Conservation (phyloP, 768 basidiomycete genomes). For the Kwoniella sp. region DNA sequence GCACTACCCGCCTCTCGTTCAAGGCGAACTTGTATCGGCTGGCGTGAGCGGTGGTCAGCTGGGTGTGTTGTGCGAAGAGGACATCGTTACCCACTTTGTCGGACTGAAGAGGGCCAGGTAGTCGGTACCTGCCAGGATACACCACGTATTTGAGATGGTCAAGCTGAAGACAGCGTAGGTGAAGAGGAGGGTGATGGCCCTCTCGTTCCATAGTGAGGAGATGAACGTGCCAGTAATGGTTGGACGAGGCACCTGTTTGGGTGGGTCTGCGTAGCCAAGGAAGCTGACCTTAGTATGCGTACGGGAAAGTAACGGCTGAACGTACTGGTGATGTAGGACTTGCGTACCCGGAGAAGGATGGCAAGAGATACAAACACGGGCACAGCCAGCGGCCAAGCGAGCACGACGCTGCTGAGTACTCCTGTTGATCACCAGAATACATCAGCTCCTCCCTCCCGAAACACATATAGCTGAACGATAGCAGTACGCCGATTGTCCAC, state of each 20-base stretch:
- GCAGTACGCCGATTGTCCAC: neutral
- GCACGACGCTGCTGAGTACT: slow-evolving; percentile 8
- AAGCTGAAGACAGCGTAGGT: slow-evolving; percentile 16
- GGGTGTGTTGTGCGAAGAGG: neutral
- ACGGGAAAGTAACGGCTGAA: neutral
- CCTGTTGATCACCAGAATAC: neutral
- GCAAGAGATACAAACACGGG: slow-evolving; percentile 10
- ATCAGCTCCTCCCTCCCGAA: neutral
- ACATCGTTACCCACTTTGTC: slow-evolving; percentile 12
- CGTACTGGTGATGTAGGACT: slow-evolving; percentile 26
- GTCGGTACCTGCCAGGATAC: slow-evolving; percentile 2
- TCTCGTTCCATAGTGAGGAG: slow-evolving; percentile 33
- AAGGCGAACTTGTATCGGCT: slow-evolving; percentile 31
- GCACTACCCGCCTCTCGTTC: slow-evolving; percentile 28
- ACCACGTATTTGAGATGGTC: slow-evolving; percentile 9
- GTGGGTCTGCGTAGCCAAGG: slow-evolving; percentile 13
- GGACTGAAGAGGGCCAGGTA: slow-evolving; percentile 16
- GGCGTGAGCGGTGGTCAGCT: neutral
- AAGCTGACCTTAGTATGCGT: neutral
- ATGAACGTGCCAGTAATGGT: slow-evolving; percentile 8
- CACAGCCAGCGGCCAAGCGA: slow-evolving; percentile 4
- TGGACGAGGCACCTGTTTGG: slow-evolving; percentile 5
- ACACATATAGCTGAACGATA: too few species aligned
- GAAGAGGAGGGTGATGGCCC: slow-evolving; percentile 34
- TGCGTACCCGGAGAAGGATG: slow-evolving; percentile 23